Evolutionary conservation across 2,329 filamentous ascomycete genomes (phyloP).

Genomic region (Monosporascus sp.): DNA sequence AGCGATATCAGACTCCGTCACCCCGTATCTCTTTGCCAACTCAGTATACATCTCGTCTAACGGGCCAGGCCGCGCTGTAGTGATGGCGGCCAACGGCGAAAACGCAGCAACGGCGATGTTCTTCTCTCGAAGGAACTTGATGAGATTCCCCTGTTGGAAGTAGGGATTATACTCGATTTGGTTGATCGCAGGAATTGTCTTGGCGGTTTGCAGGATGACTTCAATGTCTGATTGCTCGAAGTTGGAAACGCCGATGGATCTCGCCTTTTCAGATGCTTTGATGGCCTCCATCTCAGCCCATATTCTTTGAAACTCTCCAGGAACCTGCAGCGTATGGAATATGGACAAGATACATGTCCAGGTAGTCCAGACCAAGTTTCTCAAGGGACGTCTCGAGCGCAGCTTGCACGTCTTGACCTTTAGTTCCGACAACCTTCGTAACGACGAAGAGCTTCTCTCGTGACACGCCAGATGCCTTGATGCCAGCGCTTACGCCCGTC

Average conservation of each 20-base stretch:
- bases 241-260: conserved; percentile 71
- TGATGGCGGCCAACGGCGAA: conserved; percentile 40
- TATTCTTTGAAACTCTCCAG: conserved; percentile 47
- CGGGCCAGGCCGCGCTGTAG: conserved; percentile 42
- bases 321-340: conserved; percentile 45
- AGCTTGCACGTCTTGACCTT: conserved; percentile 36
- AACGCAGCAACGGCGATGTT: conserved; percentile 51
- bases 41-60: conserved; percentile 43
- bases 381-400: conserved; percentile 53
- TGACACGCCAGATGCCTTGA: conserved; percentile 58
- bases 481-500: conserved; percentile 62
- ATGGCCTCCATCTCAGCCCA: conserved; percentile 60
- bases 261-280: conserved; percentile 57
- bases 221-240: conserved; percentile 53
- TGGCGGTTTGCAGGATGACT: conserved; percentile 49
- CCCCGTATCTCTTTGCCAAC: conserved; percentile 51
- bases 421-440: conserved; percentile 45
- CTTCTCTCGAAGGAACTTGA: conserved; percentile 50
- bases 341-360: conserved; percentile 64
- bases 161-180: conserved; percentile 77
- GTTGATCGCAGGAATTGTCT: conserved; percentile 61
- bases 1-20: conserved; percentile 47
- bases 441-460: conserved; percentile 63
- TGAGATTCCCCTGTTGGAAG: conserved; percentile 54
- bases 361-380: conserved; percentile 61